Percentiles rank a stretch among this genome's conserved stretches.
These are phyloP conservation scores for Yamadazyma triangularis DNA, from an alignment of 1,139 yeast species.

Conservation along the genomic window DNA sequence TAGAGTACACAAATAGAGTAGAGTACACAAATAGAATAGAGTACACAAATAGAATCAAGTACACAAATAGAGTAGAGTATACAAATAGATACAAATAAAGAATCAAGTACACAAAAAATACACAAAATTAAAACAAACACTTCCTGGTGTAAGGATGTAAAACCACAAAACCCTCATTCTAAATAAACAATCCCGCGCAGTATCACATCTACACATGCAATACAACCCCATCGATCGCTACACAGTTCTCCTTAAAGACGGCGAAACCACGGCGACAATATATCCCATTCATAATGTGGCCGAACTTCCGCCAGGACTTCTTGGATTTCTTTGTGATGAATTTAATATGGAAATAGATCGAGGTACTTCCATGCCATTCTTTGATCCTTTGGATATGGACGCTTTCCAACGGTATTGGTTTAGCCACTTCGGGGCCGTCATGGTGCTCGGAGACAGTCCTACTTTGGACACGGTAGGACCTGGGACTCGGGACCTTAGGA, in stretches of 20 bases:
- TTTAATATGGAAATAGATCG: slow-evolving; percentile 88
- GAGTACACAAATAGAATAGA: too few relatives aligned
- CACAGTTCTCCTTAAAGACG: slow-evolving; percentile 79
- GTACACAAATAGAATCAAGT: too few relatives aligned
- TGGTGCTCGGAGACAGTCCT: slow-evolving; percentile 76
- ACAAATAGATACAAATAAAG: too few relatives aligned
- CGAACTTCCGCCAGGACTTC: slow-evolving; percentile 68
- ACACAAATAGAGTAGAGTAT: too few relatives aligned
- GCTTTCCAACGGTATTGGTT: slow-evolving; percentile 85
- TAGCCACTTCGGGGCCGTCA: slow-evolving; percentile 75
- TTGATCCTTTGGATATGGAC: slow-evolving; percentile 68
- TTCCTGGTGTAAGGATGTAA: too few relatives aligned
- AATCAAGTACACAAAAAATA: too few relatives aligned
- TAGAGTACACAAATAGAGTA: too few relatives aligned
- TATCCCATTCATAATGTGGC: slow-evolving; percentile 71
- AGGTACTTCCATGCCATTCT: slow-evolving; percentile 84
- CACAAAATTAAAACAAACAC: too few relatives aligned
- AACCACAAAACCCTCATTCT: too few relatives aligned
- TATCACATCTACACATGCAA: slow-evolving; percentile 2
- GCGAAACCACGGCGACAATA: slow-evolving; percentile 87
- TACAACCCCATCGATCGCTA: slow-evolving; percentile 37
- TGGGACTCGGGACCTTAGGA: too few relatives aligned
- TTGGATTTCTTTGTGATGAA: slow-evolving; percentile 84
- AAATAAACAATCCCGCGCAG: slow-evolving; percentile 4
- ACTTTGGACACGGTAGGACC: too few relatives aligned